Percentiles rank a stretch among this genome's conserved stretches.
Conservation (phyloP, 305 asterid genomes). For the Fraxinus greggii region DNA sequence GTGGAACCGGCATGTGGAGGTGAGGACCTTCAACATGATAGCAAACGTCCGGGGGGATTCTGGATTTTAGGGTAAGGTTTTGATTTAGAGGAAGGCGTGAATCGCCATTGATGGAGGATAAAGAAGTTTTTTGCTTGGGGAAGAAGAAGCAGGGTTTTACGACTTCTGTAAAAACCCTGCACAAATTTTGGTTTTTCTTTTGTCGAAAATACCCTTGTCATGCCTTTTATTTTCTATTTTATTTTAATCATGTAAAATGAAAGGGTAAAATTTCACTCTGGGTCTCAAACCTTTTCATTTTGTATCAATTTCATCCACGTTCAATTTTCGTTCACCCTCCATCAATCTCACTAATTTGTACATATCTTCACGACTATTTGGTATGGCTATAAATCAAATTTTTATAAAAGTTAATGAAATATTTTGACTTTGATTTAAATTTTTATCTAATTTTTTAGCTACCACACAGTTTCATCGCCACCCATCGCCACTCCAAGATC, state of each 20-base stretch:
- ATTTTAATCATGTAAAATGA: no score
- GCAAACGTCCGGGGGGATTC: not conserved
- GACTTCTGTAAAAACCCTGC: conserved; percentile 37
- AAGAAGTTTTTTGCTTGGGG: conserved; percentile 36
- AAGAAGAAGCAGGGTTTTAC: conserved; percentile 37
- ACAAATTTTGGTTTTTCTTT: conserved; percentile 28
- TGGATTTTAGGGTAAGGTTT: conserved; percentile 6
- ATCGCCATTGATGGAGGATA: conserved; percentile 42
- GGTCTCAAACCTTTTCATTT: not conserved
- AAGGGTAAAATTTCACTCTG: not conserved
- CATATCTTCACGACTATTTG: not conserved
- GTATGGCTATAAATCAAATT: no score
- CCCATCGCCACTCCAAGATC: not conserved
- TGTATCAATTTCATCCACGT: not conserved
- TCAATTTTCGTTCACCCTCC: not conserved
- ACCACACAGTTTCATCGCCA: not conserved
- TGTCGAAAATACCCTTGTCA: conserved; percentile 24
- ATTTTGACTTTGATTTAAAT: no score
- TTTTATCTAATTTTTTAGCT: no score
- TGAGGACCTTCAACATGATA: conserved; percentile 73
- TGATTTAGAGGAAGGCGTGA: conserved; percentile 20
- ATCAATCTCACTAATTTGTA: not conserved
- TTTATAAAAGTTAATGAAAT: no score
- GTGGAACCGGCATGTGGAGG: conserved; percentile 54
- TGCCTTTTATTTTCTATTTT: not conserved